Evolutionary conservation across 768 basidiomycete genomes (phyloP).

Genomic region (Fomitopsis serialis): DNA sequence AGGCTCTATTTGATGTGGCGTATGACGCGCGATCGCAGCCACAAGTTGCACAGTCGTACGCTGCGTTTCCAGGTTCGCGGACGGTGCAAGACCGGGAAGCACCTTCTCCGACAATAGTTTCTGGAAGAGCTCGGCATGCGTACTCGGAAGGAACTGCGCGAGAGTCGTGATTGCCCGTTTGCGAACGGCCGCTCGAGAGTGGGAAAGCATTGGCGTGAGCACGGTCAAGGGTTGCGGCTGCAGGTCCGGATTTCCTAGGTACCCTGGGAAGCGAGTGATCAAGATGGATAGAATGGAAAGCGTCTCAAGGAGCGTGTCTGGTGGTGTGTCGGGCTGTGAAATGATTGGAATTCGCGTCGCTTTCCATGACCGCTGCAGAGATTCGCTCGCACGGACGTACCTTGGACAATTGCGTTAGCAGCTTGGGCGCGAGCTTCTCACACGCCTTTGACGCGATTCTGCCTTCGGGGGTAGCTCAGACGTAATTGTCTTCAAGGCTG

Average conservation of each 20-base stretch:
- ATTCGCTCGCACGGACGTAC: slow-evolving; percentile 34
- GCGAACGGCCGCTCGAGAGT: slow-evolving; percentile 77
- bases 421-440: slow-evolving; percentile 77
- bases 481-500: slow-evolving; percentile 94
- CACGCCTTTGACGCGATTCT: slow-evolving; percentile 77
- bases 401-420: slow-evolving; percentile 73
- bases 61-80: slow-evolving; percentile 60
- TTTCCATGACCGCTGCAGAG: background rate
- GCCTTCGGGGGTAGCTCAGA: slow-evolving; percentile 82
- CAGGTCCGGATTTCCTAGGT: slow-evolving; percentile 50
- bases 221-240: slow-evolving; percentile 57
- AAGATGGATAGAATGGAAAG: slow-evolving; percentile 84
- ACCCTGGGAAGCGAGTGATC: slow-evolving; percentile 75
- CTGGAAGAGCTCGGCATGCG: slow-evolving; percentile 55
- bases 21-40: slow-evolving; percentile 73
- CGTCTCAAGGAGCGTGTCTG: slow-evolving; percentile 80
- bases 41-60: slow-evolving; percentile 75
- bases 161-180: slow-evolving; percentile 88
- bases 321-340: slow-evolving; percentile 56
- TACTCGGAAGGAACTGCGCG: slow-evolving; percentile 77
- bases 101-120: slow-evolving; percentile 56
- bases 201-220: slow-evolving; percentile 68
- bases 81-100: slow-evolving; percentile 48
- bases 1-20: slow-evolving; percentile 60
- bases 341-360: background rate